These are phyloP conservation scores for Leccinum imitatum DNA, from an alignment of 768 basidiomycete genomes.

Conservation along the genomic window DNA sequence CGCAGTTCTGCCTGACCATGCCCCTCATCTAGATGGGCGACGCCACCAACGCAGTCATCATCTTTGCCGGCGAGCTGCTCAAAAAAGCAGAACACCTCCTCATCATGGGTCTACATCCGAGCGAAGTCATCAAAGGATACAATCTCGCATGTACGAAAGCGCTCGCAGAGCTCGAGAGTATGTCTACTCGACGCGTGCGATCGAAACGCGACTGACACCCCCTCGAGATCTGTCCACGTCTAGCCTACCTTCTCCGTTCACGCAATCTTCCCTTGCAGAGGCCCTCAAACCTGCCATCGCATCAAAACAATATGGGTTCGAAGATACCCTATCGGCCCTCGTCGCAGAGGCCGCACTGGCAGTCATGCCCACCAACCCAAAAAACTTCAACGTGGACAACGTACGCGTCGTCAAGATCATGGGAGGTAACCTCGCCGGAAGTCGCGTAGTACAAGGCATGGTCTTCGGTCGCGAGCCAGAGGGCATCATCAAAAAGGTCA, in stretches of 20 bases:
- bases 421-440: conserved; percentile 84
- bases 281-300: conserved; percentile 92
- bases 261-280: conserved; percentile 61
- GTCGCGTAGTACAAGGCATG: conserved; percentile 94
- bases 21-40: conserved; percentile 79
- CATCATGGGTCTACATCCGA: conserved; percentile 96
- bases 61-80: conserved; percentile 91
- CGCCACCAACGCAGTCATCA: conserved; percentile 93
- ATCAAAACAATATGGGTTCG: conserved; percentile 95
- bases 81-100: conserved; percentile 92
- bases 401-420: conserved; percentile 98
- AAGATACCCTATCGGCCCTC: conserved; percentile 75
- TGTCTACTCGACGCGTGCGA: conserved; percentile 33
- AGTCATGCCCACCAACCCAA: conserved; percentile 86
- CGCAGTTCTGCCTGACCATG: not conserved
- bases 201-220: conserved; percentile 17
- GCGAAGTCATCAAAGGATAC: conserved; percentile 93
- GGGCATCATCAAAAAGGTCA: conserved; percentile 79
- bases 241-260: conserved; percentile 69
- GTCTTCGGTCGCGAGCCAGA: conserved; percentile 97
- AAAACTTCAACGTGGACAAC: conserved; percentile 97
- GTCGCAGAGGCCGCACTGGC: conserved; percentile 92
- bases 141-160: conserved; percentile 87
- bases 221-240: conserved; percentile 64
- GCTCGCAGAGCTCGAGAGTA: conserved; percentile 86